Conservation (phyloP, 116 monocot species). For the Papilionanthe hybrid region DNA sequence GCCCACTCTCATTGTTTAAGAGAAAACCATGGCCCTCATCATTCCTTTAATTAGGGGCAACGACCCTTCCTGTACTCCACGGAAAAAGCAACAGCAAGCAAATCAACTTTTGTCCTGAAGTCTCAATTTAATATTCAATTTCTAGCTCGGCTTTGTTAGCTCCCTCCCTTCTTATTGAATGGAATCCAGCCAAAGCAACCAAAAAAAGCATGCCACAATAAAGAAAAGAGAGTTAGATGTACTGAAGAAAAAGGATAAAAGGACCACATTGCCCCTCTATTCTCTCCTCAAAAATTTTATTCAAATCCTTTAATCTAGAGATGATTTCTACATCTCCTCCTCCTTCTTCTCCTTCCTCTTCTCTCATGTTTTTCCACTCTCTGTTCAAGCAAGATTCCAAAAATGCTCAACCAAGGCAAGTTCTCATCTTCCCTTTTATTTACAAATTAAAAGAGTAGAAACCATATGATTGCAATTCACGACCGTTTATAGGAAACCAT, state of each 20-base stretch:
- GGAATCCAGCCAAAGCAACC: conserved; percentile 45
- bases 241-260: not conserved
- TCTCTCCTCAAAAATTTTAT: not conserved
- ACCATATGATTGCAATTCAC: no score
- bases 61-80: not conserved
- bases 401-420: conserved; percentile 45
- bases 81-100: not conserved
- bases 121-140: conserved; percentile 11
- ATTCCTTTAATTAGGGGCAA: not conserved
- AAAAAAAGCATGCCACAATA: conserved; percentile 27
- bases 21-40: not conserved
- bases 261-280: not conserved
- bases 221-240: conserved; percentile 17
- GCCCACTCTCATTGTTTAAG: not conserved
- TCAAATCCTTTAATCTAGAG: no score
- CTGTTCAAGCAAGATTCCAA: conserved; percentile 53
- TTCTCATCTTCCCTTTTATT: not conserved
- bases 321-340: conserved; percentile 16
- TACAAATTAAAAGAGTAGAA: no score
- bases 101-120: not conserved
- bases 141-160: not conserved
- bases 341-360: conserved; percentile 2
- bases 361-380: conserved; percentile 41
- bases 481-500: conserved; percentile 37
- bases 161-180: conserved; percentile 11